These are phyloP conservation scores for Dothideomycetidae sp. DNA, from an alignment of 2,329 filamentous ascomycete genomes.

Conservation along the genomic window DNA sequence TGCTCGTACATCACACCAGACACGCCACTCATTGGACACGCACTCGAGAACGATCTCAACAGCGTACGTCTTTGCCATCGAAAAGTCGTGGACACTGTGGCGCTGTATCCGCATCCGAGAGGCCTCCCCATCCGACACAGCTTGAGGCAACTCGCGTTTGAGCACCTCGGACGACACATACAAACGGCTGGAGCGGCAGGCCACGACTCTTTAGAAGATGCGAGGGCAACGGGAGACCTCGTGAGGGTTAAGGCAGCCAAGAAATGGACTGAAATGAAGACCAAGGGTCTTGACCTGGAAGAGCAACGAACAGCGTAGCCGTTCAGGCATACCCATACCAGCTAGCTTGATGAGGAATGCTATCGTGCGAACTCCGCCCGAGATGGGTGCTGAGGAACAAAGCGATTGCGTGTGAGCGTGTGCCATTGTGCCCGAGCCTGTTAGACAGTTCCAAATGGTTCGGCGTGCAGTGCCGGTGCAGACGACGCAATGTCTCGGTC, in stretches of 20 bases:
- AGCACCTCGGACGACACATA: conserved; percentile 59
- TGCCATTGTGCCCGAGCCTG: too few species aligned
- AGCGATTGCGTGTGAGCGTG: too few species aligned
- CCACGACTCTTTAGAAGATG: conserved; percentile 88
- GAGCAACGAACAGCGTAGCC: too few species aligned
- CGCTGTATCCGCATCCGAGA: conserved; percentile 65
- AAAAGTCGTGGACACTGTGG: conserved; percentile 67
- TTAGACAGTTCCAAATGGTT: too few species aligned
- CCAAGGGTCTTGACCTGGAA: too few species aligned
- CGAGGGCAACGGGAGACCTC: conserved; percentile 74
- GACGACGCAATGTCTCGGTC: background rate
- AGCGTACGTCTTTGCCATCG: conserved; percentile 71
- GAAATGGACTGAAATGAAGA: conserved; percentile 54
- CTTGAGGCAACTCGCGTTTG: conserved; percentile 59
- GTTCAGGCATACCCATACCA: too few species aligned
- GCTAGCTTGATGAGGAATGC: too few species aligned
- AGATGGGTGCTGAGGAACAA: too few species aligned
- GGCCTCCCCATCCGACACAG: conserved; percentile 66
- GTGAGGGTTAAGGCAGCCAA: conserved; percentile 56
- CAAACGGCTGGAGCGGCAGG: conserved; percentile 55
- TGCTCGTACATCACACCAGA: conserved; percentile 59
- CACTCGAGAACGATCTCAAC: conserved; percentile 90
- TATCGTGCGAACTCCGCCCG: too few species aligned
- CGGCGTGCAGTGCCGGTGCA: background rate
- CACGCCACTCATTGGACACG: conserved; percentile 83